Evolutionary conservation across 176 grass and related monocot genomes (phyloP).

Genomic region (Melocanna baccifera): DNA sequence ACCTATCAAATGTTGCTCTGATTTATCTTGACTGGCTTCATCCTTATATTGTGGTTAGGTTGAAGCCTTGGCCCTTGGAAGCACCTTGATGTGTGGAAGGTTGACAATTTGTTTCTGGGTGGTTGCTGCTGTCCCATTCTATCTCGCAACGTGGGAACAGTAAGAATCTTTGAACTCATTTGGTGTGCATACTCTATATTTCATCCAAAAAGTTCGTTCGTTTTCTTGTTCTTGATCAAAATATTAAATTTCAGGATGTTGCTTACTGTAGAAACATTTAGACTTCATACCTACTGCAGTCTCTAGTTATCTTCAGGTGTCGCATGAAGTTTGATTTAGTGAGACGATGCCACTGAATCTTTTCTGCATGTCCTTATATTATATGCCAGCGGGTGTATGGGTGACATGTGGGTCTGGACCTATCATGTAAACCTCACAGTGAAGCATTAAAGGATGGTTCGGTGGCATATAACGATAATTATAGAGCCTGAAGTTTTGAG

Average conservation of each 20-base stretch:
- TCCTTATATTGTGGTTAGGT: slow-evolving; percentile 51
- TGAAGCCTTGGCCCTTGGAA: slow-evolving; percentile 95
- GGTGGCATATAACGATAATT: background rate
- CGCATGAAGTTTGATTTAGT: background rate
- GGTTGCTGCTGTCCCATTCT: slow-evolving; percentile 87
- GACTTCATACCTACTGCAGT: background rate
- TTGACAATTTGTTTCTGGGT: slow-evolving; percentile 79
- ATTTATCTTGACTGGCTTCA: slow-evolving; percentile 14
- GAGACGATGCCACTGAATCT: background rate
- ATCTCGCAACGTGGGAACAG: slow-evolving; percentile 99
- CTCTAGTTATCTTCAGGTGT: background rate
- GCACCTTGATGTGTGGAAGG: slow-evolving; percentile 85
- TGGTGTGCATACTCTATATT: slow-evolving; percentile 6
- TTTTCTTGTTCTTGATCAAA: slow-evolving; percentile 12
- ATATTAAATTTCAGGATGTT: background rate
- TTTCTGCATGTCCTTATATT: background rate
- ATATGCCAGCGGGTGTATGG: background rate
- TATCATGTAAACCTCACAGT: background rate
- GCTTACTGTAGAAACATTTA: background rate
- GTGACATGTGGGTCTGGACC: background rate
- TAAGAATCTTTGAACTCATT: slow-evolving; percentile 42
- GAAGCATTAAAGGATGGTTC: background rate
- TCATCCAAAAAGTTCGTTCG: background rate
- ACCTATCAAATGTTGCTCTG: slow-evolving; percentile 8
- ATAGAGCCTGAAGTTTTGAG: background rate